Conservation (phyloP, 192 early-diverging fungal genomes). For the Coemansia sp. region DNA sequence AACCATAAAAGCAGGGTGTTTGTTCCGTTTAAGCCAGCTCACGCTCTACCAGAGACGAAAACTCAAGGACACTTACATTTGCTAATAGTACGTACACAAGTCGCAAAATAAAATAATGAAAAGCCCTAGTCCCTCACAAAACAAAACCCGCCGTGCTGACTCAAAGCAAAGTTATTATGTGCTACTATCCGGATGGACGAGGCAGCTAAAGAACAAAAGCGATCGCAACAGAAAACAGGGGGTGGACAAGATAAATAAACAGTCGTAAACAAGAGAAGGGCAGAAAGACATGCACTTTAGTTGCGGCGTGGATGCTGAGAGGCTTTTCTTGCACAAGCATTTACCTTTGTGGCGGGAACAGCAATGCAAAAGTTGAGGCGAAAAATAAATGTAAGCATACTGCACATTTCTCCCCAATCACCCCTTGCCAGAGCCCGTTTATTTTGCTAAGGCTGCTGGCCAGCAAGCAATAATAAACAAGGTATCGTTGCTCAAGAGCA, state of each 20-base stretch:
- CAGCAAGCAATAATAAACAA: too few species aligned
- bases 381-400: neutral
- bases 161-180: neutral
- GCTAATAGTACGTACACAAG: neutral
- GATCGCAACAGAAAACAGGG: conserved; percentile 1
- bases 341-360: neutral
- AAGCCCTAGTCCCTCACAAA: neutral
- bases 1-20: neutral
- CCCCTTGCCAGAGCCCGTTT: too few species aligned
- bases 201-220: neutral
- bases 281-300: neutral
- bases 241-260: neutral
- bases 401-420: neutral
- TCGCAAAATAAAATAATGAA: neutral
- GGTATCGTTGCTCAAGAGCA: too few species aligned
- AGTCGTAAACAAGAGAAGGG: neutral
- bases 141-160: neutral
- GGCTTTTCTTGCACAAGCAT: conserved; percentile 1
- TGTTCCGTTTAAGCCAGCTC: too few species aligned
- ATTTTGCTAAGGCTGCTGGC: too few species aligned
- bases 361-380: neutral
- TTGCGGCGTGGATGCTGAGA: neutral
- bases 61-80: neutral
- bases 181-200: neutral
- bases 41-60: too few species aligned